Conservation (phyloP, 192 early-diverging fungal species). For the Coemansia guatemalensis region DNA sequence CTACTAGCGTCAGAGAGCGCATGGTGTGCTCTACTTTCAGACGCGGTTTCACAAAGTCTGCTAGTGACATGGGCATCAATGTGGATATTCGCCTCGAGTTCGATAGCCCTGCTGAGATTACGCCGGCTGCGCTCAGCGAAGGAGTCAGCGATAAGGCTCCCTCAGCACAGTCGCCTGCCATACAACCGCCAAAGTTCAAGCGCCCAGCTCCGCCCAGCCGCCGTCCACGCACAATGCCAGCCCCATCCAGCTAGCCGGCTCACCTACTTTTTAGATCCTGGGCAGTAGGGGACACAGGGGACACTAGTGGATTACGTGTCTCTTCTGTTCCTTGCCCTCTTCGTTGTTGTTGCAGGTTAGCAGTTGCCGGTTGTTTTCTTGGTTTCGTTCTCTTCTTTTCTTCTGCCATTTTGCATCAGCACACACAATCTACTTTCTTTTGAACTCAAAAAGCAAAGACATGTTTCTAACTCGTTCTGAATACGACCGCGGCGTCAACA, state of each 20-base stretch:
- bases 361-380: not conserved
- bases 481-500: slow-evolving; percentile 99
- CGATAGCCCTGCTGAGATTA: slow-evolving; percentile 61
- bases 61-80: slow-evolving; percentile 57
- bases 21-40: slow-evolving; percentile 89
- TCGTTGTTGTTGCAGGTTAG: not conserved
- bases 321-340: not conserved
- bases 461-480: slow-evolving; percentile 73
- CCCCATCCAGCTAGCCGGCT: not conserved
- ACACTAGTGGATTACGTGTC: not conserved
- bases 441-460: too few species aligned
- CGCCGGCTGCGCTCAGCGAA: slow-evolving; percentile 54
- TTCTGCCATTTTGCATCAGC: not conserved
- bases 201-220: slow-evolving; percentile 45
- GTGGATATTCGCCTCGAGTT: slow-evolving; percentile 71
- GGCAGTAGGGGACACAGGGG: not conserved
- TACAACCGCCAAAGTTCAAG: slow-evolving; percentile 35
- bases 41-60: slow-evolving; percentile 57
- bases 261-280: too few species aligned
- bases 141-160: slow-evolving; percentile 41
- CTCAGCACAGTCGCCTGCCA: not conserved
- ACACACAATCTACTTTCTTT: not conserved
- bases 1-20: slow-evolving; percentile 79
- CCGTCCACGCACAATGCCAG: slow-evolving; percentile 28
- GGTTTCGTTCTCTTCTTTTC: not conserved